Base-by-base conservation (phyloP, 2,329 filamentous ascomycete species). In the Ophiobolus disseminans region DNA sequence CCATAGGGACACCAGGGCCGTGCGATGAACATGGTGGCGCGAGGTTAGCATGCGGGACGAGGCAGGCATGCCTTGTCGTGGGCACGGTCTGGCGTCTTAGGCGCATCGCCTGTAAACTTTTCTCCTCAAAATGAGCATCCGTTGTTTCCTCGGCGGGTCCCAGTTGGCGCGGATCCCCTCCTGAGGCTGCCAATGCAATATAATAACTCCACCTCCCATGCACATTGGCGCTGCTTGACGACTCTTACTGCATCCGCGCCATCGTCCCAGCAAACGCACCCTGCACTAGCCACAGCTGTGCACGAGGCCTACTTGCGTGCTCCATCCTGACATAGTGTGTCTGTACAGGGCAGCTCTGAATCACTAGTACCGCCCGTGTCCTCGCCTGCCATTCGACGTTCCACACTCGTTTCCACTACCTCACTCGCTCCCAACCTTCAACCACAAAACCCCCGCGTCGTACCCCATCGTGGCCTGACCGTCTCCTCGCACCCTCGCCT, bases 331-430 rank as follows among this genome's bases (percentile, higher is more conserved):
- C 37, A 40, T 55, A 51, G 39, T 44, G 23, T 48, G 40, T 47
- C 41, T 17, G 39, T 44, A 38, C 32, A 49, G 55, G 44, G 53
- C 53, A 43, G 39, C 41, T 58, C 53, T 65, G 60, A 57, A 59
- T 62, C 65, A 65, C 57, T 53, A 47, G 65, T 68, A 58, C 62
- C 62, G 63, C 62, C 58, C 57, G 52, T 63, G 55, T 48, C 55
- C 48, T 59, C 55, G 51, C 53, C 53, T 48, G 55, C 58, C 50
- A 52, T 49, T 55, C 55, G 45, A 48, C 57, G 57, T 63, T 63
- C 48, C 60, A 69, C 67, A 58, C 60, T 69, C 66, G 67, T 62
- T 70, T 65, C 62, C 60, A 60, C 58, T 51, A 54, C 57, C 48
- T 58, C 55, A 49, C 47, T 58, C 47, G 38, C 43, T 50, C 40